Base-by-base conservation (phyloP, 345 rosid species). In the Xanthoceras sorbifolium region DNA sequence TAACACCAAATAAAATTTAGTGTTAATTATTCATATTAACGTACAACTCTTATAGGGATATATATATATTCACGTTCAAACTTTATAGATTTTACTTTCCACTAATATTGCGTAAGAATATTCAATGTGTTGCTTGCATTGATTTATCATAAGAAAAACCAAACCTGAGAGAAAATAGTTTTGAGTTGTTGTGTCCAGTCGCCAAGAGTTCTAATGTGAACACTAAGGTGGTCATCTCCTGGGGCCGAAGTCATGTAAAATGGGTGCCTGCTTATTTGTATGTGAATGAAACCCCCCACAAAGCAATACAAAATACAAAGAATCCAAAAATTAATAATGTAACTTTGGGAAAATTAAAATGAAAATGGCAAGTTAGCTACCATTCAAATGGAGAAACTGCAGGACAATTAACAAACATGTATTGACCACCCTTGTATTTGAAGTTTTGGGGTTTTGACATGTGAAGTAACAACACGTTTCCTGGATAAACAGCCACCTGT, bases 341-440 rank as follows among this genome's bases (percentile, higher is more conserved):
- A 50, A 50, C 57, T 50, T 50, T 17, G 57, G 57, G 15, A 4
- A 26, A 32, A 4, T 67, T n/a, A 26, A 31, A 2, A 12, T 14
- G 6, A 18, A 62, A 62, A 62, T 62, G 38, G 6, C 36, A 3
- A 17, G 6, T 11, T 17, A 31, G 4, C 12, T 76, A 91, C 97
- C 97, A 93, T 80, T 93, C 97, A 71, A 93, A 91, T 54, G 96
- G 94, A 71, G 96, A 91, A 1, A 93, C 93, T 18, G 94, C 96
- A 20, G 94, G 87, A 57, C 96, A 93, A 34, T 91, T 91, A 67
- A 93, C 86, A 77, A 89, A 90, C 88, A 91, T 91, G 86, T 91
- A 90, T 55, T 91, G 96, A 46, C 98, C 98, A 20, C 98, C 91
- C 79, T 90, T 89, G 83, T 91, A 89, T 83, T 86, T 86, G 79